These are phyloP conservation scores for Trichoderma atroviride DNA, from an alignment of 2,329 filamentous ascomycete species.

Conservation along the genomic window DNA sequence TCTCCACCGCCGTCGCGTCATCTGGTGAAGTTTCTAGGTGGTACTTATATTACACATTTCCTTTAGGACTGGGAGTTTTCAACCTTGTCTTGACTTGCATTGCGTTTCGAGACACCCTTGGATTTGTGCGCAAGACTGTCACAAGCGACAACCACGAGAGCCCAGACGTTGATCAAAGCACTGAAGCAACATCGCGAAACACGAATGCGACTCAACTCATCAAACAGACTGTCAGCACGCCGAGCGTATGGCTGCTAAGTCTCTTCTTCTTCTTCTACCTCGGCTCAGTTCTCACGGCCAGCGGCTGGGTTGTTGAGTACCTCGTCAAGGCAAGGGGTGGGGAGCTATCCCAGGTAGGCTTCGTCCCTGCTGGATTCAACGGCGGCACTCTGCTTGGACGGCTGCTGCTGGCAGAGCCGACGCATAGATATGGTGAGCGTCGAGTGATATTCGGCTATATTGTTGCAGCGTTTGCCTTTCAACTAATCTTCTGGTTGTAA, in stretches of 20 bases:
- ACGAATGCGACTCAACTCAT: conserved; percentile 48
- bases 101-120: conserved; percentile 54
- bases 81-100: conserved; percentile 52
- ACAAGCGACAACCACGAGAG: conserved; percentile 25
- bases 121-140: conserved; percentile 32
- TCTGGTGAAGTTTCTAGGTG: conserved; percentile 44
- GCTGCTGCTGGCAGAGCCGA: conserved; percentile 60
- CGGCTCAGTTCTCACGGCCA: conserved; percentile 57
- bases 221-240: conserved; percentile 47
- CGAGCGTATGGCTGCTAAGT: conserved; percentile 60
- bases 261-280: conserved; percentile 67
- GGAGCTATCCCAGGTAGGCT: conserved; percentile 59
- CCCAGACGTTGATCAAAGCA: background rate
- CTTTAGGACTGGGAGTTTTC: conserved; percentile 53
- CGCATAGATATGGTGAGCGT: conserved; percentile 59
- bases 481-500: conserved; percentile 64
- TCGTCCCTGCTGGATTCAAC: conserved; percentile 63
- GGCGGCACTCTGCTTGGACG: conserved; percentile 61
- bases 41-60: conserved; percentile 60
- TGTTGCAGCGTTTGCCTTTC: conserved; percentile 54
- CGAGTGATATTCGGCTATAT: conserved; percentile 60
- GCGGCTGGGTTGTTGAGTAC: conserved; percentile 68
- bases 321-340: conserved; percentile 62
- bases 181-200: conserved; percentile 26
- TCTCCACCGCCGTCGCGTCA: conserved; percentile 54